Percentiles rank a stretch among this genome's conserved stretches.
These are phyloP conservation scores for Platanthera zijinensis DNA, from an alignment of 106 monocot species.

Conservation along the genomic window DNA sequence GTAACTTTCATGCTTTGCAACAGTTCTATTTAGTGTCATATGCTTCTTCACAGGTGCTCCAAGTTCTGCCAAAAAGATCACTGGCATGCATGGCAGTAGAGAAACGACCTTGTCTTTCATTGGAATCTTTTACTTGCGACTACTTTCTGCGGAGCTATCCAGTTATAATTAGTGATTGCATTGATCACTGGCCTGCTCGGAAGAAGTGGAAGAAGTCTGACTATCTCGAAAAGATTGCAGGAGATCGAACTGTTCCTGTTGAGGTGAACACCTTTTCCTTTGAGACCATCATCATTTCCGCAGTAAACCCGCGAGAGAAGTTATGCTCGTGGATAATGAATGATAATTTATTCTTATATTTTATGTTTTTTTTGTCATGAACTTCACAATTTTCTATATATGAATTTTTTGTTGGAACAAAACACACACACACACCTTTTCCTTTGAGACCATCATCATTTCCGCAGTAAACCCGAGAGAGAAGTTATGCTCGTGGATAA, in stretches of 20 bases:
- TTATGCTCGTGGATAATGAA: not conserved
- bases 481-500: not conserved
- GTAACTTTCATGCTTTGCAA: not conserved
- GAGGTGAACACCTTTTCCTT: constrained; percentile 20
- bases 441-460: not conserved
- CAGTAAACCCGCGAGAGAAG: not conserved
- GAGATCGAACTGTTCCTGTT: constrained; percentile 28
- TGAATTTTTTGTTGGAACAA: no score
- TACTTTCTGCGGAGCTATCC: constrained; percentile 19
- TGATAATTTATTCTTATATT: not conserved
- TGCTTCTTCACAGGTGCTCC: constrained; percentile 14
- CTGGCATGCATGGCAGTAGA: constrained; percentile 19
- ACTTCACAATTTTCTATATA: no score
- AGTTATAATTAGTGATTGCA: constrained; percentile 22
- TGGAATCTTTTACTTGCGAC: constrained; percentile 25
- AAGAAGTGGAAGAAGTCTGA: constrained; percentile 27
- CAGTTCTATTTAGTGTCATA: not conserved
- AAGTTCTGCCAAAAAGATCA: constrained; percentile 20
- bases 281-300: not conserved
- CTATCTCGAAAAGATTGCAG: constrained; percentile 22
- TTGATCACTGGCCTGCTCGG: constrained; percentile 31
- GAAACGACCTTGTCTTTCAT: constrained; percentile 16
- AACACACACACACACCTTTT: not conserved
- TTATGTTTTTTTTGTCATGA: no score
- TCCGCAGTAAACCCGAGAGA: not conserved